phyloP scores from a whole-genome alignment of 495 filamentous ascomycete genomes.

The Pyronema domesticum region DNA sequence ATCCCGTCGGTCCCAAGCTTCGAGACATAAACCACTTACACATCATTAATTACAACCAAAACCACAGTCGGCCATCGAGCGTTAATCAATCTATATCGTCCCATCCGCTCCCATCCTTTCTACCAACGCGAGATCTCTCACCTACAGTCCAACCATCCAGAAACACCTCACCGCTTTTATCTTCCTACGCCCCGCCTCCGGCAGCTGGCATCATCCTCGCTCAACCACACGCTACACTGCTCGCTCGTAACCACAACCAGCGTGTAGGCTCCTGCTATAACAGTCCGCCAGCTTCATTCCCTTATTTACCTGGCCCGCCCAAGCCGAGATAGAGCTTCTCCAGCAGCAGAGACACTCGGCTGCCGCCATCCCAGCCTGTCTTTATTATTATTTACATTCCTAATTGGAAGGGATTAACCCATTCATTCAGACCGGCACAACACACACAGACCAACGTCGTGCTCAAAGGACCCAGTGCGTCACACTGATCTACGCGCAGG shows the following conservation, averaged over 20 bases:
- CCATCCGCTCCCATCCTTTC: not conserved
- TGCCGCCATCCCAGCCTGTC: not conserved
- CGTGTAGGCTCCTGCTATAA: not conserved
- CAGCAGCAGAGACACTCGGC: not conserved
- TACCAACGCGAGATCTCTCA: not conserved
- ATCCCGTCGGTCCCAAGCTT: no score
- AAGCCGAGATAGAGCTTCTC: not conserved
- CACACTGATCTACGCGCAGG: slow-evolving; percentile 25
- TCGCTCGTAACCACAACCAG: not conserved
- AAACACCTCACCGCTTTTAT: not conserved
- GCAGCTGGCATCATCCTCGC: not conserved
- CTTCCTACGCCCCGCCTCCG: not conserved
- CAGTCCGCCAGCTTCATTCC: not conserved
- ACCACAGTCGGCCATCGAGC: not conserved
- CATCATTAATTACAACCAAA: not conserved
- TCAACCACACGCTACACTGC: not conserved
- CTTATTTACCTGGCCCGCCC: not conserved
- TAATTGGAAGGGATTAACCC: slow-evolving; percentile 18
- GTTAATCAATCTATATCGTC: slow-evolving; percentile 1
- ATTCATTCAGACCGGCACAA: slow-evolving; percentile 12
- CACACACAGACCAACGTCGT: not conserved
- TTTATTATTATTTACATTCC: slow-evolving; percentile 5
- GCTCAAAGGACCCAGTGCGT: slow-evolving; percentile 16
- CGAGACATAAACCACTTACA: not conserved
- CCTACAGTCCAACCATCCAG: no score